Evolutionary conservation across 805 yeast species (phyloP).

Genomic region (Candida maesae): DNA sequence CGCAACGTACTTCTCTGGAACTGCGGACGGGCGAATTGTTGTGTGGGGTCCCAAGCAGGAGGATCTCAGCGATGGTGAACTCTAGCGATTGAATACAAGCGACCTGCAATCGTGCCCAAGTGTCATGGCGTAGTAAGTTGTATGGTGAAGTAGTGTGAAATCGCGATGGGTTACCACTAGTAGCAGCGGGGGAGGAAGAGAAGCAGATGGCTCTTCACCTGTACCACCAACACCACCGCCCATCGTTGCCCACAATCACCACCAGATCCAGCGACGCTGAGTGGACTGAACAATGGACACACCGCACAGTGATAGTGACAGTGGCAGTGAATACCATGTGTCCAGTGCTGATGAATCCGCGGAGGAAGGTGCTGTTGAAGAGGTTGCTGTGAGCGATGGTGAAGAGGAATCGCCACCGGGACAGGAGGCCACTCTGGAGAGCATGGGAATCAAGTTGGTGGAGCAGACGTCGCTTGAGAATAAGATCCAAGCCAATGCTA

Average conservation of each 20-base stretch:
- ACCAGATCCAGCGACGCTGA: too few relatives aligned
- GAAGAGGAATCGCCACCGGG: not conserved
- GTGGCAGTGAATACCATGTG: too few relatives aligned
- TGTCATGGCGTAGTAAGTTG: too few relatives aligned
- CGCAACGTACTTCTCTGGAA: slow-evolving; percentile 53
- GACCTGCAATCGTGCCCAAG: too few relatives aligned
- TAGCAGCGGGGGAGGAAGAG: too few relatives aligned
- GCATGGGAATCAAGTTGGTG: slow-evolving; percentile 52
- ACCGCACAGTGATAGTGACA: too few relatives aligned
- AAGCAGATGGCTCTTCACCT: too few relatives aligned
- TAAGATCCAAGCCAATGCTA: slow-evolving; percentile 66
- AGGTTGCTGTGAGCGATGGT: not conserved
- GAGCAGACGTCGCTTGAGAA: slow-evolving; percentile 81
- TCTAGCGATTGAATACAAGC: not conserved
- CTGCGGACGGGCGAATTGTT: slow-evolving; percentile 62
- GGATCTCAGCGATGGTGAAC: slow-evolving; percentile 11
- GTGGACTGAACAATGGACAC: too few relatives aligned
- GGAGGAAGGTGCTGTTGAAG: not conserved
- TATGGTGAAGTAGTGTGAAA: too few relatives aligned
- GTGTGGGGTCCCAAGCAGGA: slow-evolving; percentile 46
- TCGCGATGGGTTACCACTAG: slow-evolving; percentile 3
- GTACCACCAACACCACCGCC: too few relatives aligned
- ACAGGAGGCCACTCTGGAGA: slow-evolving; percentile 7
- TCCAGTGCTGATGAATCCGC: not conserved
- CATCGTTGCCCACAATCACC: too few relatives aligned